Percentiles rank a stretch among this genome's conserved stretches.
Conservation (phyloP, 345 rosid species). For the Bruguiera sexangula region DNA sequence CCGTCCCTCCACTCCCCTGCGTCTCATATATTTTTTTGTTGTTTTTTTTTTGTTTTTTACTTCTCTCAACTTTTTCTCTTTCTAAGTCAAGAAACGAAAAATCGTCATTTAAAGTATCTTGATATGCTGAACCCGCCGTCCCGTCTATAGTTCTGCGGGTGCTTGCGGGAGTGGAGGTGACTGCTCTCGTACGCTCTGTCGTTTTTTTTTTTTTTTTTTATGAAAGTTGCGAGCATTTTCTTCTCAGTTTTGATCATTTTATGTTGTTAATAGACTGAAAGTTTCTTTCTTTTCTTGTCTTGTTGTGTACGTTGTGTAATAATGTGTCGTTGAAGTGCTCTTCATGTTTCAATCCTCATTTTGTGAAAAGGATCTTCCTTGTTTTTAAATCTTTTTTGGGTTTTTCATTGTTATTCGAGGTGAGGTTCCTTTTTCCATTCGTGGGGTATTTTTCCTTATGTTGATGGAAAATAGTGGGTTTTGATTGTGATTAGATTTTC, state of each 20-base stretch:
- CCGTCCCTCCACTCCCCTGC: not conserved
- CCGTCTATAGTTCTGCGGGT: too few species aligned
- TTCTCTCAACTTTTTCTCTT: too few species aligned
- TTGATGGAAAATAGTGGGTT: not conserved
- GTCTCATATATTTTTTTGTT: too few species aligned
- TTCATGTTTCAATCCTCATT: not conserved
- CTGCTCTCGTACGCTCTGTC: not conserved
- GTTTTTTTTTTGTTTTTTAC: too few species aligned
- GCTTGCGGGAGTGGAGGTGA: too few species aligned
- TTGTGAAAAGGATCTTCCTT: conserved; percentile 9
- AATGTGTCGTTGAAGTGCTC: not conserved
- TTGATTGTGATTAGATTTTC: conserved; percentile 11
- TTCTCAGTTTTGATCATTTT: too few species aligned
- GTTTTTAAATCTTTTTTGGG: not conserved
- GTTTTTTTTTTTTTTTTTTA: not conserved
- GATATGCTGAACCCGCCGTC: too few species aligned
- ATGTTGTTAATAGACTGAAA: not conserved
- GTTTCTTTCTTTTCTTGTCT: not conserved
- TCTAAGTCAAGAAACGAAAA: too few species aligned
- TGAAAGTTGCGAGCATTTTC: not conserved
- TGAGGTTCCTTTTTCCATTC: too few species aligned
- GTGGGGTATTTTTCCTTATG: not conserved
- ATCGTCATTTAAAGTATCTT: too few species aligned
- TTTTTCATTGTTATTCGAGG: too few species aligned
- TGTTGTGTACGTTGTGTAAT: not conserved